phyloP scores from a whole-genome alignment of 83 land plant genomes.

The Diphasiastrum complanatum region DNA sequence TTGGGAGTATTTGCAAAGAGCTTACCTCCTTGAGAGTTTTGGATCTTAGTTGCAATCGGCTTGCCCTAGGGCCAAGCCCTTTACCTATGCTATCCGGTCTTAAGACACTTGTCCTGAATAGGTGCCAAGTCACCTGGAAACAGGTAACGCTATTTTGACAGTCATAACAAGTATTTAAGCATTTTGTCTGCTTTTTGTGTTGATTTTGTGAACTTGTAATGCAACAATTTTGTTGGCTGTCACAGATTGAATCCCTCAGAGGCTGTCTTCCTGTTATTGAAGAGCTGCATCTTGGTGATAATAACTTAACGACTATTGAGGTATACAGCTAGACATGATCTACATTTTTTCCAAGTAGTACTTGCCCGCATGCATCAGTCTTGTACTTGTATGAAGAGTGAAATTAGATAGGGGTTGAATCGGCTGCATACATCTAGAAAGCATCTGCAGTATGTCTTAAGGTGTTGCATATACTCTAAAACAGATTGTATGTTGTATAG shows the following conservation, averaged over 20 bases:
- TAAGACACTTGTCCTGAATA: constrained; percentile 61
- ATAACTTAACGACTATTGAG: constrained; percentile 48
- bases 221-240: not conserved
- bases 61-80: constrained; percentile 24
- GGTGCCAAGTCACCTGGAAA: constrained; percentile 60
- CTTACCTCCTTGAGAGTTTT: constrained; percentile 56
- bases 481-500: too few relatives aligned
- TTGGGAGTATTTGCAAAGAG: constrained; percentile 62
- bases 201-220: not conserved
- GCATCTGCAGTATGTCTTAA: not conserved
- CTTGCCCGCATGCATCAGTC: not conserved
- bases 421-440: not conserved
- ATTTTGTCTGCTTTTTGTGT: constrained; percentile 6
- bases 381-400: not conserved
- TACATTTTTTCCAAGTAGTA: not conserved
- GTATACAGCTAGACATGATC: constrained; percentile 21
- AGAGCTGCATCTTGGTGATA: constrained; percentile 77
- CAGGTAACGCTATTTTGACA: too few relatives aligned
- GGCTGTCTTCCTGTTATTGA: constrained; percentile 46
- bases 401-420: not conserved
- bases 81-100: constrained; percentile 44
- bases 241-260: constrained; percentile 65
- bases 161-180: too few relatives aligned
- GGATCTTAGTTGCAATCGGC: constrained; percentile 52
- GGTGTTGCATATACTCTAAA: too few relatives aligned